A percentile compares a stretch with the other conserved stretches of the same genome.
These are phyloP conservation scores for Trametes sp. DNA, from an alignment of 1,284 basidiomycete genomes.

Conservation along the genomic window DNA sequence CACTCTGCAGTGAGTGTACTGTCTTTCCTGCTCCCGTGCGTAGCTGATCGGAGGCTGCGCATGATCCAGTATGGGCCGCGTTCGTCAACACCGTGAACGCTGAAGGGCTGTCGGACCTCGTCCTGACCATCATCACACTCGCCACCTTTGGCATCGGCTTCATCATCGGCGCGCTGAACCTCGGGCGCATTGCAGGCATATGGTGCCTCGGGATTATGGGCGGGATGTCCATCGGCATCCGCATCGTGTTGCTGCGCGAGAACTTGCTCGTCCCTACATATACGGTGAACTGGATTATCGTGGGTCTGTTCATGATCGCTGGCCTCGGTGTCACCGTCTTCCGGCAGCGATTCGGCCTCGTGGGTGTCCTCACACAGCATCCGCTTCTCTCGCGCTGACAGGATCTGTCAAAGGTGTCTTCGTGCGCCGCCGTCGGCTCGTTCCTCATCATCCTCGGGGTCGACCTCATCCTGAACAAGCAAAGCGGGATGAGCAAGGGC, in stretches of 20 bases:
- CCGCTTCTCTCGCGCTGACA: conserved; percentile 43
- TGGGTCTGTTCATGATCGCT: conserved; percentile 50
- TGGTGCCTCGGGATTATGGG: conserved; percentile 55
- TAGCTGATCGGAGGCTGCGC: background rate
- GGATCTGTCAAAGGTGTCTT: conserved; percentile 45
- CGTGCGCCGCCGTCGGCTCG: conserved; percentile 63
- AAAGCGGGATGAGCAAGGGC: conserved; percentile 67
- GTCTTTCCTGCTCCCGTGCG: background rate
- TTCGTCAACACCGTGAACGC: conserved; percentile 62
- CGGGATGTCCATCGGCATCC: conserved; percentile 63
- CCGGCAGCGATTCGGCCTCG: conserved; percentile 58
- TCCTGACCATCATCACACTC: conserved; percentile 57
- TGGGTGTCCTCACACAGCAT: conserved; percentile 45
- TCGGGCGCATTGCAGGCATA: conserved; percentile 56
- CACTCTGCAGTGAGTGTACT: conserved; percentile 55
- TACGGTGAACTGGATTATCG: conserved; percentile 61
- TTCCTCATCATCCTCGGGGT: conserved; percentile 63
- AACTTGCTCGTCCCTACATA: conserved; percentile 54
- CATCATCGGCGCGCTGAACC: conserved; percentile 56
- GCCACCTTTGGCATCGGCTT: conserved; percentile 59
- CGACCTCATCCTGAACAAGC: conserved; percentile 63
- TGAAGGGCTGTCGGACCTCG: conserved; percentile 56
- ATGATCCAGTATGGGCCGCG: conserved; percentile 60
- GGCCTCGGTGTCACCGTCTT: conserved; percentile 52
- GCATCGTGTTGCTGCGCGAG: conserved; percentile 58